Conservation (phyloP, 208 protist species). For the Sergeia podlipaevii region DNA sequence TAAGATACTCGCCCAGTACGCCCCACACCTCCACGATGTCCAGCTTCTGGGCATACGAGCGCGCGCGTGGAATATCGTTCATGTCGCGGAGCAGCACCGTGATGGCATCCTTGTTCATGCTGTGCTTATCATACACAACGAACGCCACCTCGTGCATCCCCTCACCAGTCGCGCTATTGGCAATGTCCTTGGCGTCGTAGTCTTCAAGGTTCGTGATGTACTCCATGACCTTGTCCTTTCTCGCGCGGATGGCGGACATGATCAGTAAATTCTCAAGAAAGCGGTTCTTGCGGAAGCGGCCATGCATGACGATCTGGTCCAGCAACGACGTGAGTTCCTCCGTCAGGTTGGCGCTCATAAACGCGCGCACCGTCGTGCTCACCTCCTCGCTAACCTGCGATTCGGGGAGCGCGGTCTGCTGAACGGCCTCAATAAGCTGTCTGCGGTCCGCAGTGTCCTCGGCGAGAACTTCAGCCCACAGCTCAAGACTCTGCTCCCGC, state of each 20-base stretch:
- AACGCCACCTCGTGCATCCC: conserved; percentile 99
- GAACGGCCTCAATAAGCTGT: conserved; percentile 97
- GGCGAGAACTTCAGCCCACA: conserved; percentile 97
- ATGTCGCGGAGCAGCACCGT: conserved; percentile 97
- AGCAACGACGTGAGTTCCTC: conserved; percentile 99
- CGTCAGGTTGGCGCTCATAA: conserved; percentile 99
- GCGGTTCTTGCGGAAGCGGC: conserved; percentile 96
- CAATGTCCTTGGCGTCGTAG: conserved; percentile 99
- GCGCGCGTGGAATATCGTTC: conserved; percentile 92
- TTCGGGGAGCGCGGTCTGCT: conserved; percentile 98
- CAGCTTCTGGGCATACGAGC: conserved; percentile 94
- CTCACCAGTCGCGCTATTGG: conserved; percentile 92
- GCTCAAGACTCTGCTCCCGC: conserved; percentile 94
- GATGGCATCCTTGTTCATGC: conserved; percentile 96
- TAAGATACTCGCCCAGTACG: conserved; percentile 94
- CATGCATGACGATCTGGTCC: conserved; percentile 99
- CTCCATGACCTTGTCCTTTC: conserved; percentile 96
- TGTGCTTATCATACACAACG: conserved; percentile 98
- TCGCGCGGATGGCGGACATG: conserved; percentile 98
- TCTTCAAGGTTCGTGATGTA: conserved; percentile 99
- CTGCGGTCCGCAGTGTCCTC: conserved; percentile 89
- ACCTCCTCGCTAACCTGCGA: conserved; percentile 97
- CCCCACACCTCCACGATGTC: conserved; percentile 94
- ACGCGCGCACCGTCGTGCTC: conserved; percentile 97
- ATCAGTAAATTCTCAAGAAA: conserved; percentile 99